phyloP scores from a whole-genome alignment of 169 alveolate genomes.

The Plasmodium fragile region DNA sequence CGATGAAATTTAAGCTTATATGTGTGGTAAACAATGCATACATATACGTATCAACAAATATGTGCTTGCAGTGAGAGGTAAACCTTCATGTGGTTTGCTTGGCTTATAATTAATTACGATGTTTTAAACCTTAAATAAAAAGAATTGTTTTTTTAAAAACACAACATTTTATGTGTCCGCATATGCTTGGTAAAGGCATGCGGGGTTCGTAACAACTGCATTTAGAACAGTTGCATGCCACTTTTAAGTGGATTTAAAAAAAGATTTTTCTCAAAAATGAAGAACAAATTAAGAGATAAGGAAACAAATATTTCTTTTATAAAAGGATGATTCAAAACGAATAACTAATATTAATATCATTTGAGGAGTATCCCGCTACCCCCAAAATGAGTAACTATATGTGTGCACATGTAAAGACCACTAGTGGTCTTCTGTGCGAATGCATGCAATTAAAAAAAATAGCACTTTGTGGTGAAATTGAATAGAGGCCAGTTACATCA shows the following conservation, averaged over 20 bases:
- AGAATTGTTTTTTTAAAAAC: not conserved
- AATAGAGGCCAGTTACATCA: not conserved
- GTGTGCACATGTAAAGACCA: not conserved
- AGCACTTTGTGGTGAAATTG: not conserved
- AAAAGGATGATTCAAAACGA: not conserved
- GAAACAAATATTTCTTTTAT: not conserved
- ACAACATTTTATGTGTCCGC: not conserved
- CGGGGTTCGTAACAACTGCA: not conserved
- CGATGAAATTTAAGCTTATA: not conserved
- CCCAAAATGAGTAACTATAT: not conserved
- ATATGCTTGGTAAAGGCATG: not conserved
- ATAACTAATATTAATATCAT: not conserved
- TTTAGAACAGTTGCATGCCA: conserved; percentile 3
- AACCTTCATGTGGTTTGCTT: not conserved
- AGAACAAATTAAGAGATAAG: not conserved
- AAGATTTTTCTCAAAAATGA: not conserved
- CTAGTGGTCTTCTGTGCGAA: not conserved
- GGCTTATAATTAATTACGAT: not conserved
- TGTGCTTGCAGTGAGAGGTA: not conserved
- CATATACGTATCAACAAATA: not conserved
- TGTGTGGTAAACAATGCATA: not conserved
- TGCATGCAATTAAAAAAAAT: not conserved
- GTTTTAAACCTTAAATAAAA: not conserved
- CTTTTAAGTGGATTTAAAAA: not conserved
- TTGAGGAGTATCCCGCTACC: not conserved